Base-by-base conservation (phyloP, 345 rosid species). In the Sisymbrium irio region DNA sequence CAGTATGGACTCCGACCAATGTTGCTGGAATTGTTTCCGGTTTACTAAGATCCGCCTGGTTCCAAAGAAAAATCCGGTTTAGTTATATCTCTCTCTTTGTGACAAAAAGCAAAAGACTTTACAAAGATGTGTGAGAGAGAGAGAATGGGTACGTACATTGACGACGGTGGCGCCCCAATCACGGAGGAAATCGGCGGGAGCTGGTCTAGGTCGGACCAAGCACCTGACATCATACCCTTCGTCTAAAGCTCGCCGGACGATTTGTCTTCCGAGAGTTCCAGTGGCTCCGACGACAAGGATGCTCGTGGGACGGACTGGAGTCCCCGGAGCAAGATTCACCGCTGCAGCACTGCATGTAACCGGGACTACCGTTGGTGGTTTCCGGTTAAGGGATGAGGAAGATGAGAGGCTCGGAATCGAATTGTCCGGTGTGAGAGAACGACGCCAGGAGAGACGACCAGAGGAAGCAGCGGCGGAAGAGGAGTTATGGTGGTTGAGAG, bases 161-260 rank as follows among this genome's bases (percentile, higher is more conserved):
- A 91, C 97, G 58, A 95, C 97, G 10, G 82, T 95, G 41, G 99
- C 97, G 13, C 97, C 97, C 99, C 97, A 95, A 74, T 92, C 99
- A 20, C 97, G 92, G 59, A 92, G 92, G 63, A 95, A 95, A 45
- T 95, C 97, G 7, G 97, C 97, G 0, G 97, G 96, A 45, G 97
- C 88, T 2, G 97, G 97, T 75, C 99, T 83, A 14, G 99, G 97
- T 65, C 97, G 73, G 13, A 95, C 97, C 27, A 94, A 96, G 62
- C 97, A 94, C 60, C 99, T 79, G 15, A 93, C 97, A 7, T 90
- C 98, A 42, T 93, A 90, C 0, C 97, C 97, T 83, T 91, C 97
- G 53, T 89, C 99, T 49, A 94, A 92, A 0, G 96, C 97, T 39
- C 99, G 65, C 67, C 99, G 77, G 55, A 91, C 99, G 9, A 91